These are phyloP conservation scores for Fusarium paranaense DNA, from an alignment of 2,329 filamentous ascomycete species.

Conservation along the genomic window DNA sequence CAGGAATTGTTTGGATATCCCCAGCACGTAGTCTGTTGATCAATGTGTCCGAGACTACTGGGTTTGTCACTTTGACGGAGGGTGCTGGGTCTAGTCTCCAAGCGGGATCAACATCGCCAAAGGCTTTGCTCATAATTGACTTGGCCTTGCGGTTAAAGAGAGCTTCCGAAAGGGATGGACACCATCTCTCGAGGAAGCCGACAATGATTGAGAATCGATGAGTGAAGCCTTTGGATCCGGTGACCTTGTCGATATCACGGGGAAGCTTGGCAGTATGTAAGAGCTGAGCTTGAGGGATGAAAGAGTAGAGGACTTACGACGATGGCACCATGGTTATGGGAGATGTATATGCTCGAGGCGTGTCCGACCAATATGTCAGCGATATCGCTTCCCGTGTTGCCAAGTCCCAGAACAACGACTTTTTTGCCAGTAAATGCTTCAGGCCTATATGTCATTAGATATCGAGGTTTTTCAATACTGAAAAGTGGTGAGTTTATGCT, in stretches of 20 bases:
- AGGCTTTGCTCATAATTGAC: neutral
- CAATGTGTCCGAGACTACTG: slow-evolving; percentile 45
- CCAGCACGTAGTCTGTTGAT: slow-evolving; percentile 52
- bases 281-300: neutral
- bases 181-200: neutral
- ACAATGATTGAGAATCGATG: neutral
- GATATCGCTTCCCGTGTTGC: neutral
- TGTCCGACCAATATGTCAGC: neutral
- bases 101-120: neutral
- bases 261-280: neutral
- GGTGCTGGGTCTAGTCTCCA: slow-evolving; percentile 43
- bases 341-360: neutral
- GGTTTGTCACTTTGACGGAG: slow-evolving; percentile 41
- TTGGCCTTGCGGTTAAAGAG: neutral
- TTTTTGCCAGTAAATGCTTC: neutral
- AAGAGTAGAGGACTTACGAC: neutral
- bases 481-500: neutral
- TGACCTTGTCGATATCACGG: neutral
- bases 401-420: neutral
- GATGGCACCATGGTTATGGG: neutral
- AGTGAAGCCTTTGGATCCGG: neutral
- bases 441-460: neutral
- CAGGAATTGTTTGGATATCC: neutral
- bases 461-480: too few species aligned
- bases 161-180: neutral